Evolutionary conservation across 352 stramenopile genomes (phyloP).

Genomic region (Blastocystis sp.): DNA sequence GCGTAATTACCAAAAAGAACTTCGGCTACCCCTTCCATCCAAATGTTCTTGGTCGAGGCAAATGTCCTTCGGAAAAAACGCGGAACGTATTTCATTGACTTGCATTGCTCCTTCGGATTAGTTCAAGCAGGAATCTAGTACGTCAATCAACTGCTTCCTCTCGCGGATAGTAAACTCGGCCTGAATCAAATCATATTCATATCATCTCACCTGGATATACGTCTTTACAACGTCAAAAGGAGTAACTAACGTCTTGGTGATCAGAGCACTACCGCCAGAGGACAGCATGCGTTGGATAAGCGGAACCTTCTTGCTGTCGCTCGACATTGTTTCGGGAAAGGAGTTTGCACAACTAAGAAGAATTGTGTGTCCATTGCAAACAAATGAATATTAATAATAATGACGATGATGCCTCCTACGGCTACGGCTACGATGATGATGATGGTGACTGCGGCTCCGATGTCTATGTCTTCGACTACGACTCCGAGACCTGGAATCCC

Average conservation of each 20-base stretch:
- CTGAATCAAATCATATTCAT: not conserved
- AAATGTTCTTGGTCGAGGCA: constrained; percentile 57
- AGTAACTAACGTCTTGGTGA: constrained; percentile 60
- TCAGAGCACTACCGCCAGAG: constrained; percentile 32
- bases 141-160: constrained; percentile 17
- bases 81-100: constrained; percentile 39
- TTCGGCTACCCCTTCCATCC: constrained; percentile 1
- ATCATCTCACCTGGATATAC: constrained; percentile 17
- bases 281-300: constrained; percentile 45
- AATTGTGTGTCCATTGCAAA: not conserved
- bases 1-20: not conserved
- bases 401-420: not conserved
- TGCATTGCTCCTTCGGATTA: constrained; percentile 26
- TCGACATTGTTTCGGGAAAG: not conserved
- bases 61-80: constrained; percentile 41
- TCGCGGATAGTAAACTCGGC: constrained; percentile 52
- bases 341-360: not conserved
- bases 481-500: not conserved
- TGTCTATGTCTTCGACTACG: not conserved
- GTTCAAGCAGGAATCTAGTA: not conserved
- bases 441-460: not conserved
- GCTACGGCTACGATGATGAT: not conserved
- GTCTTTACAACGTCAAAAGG: constrained; percentile 62
- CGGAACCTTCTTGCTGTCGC: constrained; percentile 38
- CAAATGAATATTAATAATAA: not conserved